These are phyloP conservation scores for Leptoxyphium fumago DNA, from an alignment of 2,329 filamentous ascomycete genomes.

Conservation along the genomic window DNA sequence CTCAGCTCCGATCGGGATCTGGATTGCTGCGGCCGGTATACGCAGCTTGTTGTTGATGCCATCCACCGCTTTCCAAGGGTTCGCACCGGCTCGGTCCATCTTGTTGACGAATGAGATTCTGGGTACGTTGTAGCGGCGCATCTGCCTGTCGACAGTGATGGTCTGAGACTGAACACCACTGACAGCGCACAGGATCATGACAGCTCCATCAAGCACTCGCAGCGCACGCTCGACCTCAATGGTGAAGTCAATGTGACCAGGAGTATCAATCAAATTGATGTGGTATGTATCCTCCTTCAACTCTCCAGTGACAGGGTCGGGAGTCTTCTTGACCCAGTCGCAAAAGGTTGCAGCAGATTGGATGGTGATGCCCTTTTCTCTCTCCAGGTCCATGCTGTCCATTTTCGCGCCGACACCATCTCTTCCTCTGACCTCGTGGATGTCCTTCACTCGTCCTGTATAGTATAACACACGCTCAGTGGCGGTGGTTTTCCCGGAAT, in stretches of 20 bases:
- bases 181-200: conserved; percentile 97
- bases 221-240: conserved; percentile 95
- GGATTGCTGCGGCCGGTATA: conserved; percentile 80
- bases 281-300: conserved; percentile 85
- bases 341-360: conserved; percentile 96
- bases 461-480: conserved; percentile 97
- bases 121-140: conserved; percentile 95
- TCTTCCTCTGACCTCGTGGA: conserved; percentile 91
- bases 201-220: conserved; percentile 85
- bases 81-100: conserved; percentile 98
- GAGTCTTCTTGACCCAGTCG: conserved; percentile 73
- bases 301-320: conserved; percentile 37
- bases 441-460: conserved; percentile 88
- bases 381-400: conserved; percentile 98
- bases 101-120: conserved; percentile 97
- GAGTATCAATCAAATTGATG: conserved; percentile 96
- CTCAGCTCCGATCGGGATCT: conserved; percentile 86
- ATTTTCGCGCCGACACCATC: conserved; percentile 96
- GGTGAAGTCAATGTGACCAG: conserved; percentile 97
- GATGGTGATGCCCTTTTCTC: conserved; percentile 98
- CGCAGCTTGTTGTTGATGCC: conserved; percentile 96
- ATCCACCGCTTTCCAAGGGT: conserved; percentile 93
- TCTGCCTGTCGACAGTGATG: conserved; percentile 94
- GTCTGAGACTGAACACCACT: conserved; percentile 96
- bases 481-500: conserved; percentile 93